Conservation (phyloP, 768 basidiomycete genomes). For the Termitomyces sp. region DNA sequence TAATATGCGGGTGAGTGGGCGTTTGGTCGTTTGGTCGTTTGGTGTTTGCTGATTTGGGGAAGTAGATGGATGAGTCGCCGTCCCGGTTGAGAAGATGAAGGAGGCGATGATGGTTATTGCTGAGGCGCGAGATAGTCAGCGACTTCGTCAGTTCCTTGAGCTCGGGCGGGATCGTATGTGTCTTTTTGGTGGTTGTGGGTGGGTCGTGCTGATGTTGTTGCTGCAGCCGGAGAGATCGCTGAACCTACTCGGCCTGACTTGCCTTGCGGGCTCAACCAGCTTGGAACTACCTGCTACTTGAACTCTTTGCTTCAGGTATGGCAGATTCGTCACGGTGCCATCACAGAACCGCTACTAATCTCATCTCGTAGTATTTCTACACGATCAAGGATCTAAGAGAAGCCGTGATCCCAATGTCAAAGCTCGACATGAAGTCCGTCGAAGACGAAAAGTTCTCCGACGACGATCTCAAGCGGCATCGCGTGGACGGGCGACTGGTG, state of each 20-base stretch:
- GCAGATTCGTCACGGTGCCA: neutral
- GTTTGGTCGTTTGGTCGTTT: no score
- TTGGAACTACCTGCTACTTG: conserved; percentile 86
- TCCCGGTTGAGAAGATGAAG: conserved; percentile 63
- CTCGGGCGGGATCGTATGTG: conserved; percentile 75
- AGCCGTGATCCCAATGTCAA: conserved; percentile 60
- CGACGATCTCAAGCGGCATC: conserved; percentile 76
- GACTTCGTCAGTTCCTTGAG: conserved; percentile 59
- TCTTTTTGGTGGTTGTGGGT: neutral
- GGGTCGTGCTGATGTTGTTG: neutral
- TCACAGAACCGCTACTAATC: neutral
- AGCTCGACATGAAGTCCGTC: conserved; percentile 48
- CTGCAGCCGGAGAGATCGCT: conserved; percentile 64
- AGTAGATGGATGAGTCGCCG: conserved; percentile 70
- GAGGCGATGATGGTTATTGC: conserved; percentile 75
- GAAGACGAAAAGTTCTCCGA: conserved; percentile 75
- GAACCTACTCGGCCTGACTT: conserved; percentile 56
- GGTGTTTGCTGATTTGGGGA: no score
- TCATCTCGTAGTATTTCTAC: conserved; percentile 77
- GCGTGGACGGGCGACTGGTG: conserved; percentile 85
- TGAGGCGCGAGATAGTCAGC: conserved; percentile 69
- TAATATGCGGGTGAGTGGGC: conserved; percentile 61
- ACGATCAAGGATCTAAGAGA: conserved; percentile 90
- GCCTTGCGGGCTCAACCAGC: conserved; percentile 84
- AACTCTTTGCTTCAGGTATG: conserved; percentile 74